phyloP scores from a whole-genome alignment of 2,329 filamentous ascomycete genomes.

The Trichoderma cornu-damae region DNA sequence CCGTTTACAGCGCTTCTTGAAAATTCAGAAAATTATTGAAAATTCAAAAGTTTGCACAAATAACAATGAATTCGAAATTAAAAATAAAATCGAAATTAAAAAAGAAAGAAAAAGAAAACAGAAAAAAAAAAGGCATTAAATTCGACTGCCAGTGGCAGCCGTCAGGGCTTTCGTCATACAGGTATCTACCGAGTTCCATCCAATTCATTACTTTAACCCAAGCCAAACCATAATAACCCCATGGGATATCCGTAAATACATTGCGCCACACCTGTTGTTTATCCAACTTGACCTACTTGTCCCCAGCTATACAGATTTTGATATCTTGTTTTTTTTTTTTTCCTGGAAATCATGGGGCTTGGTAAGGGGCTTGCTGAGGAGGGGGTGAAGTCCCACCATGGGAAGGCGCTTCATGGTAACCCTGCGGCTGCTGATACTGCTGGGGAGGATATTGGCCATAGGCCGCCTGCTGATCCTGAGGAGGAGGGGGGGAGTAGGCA shows the following conservation, averaged over 20 bases:
- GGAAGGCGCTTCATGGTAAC: constrained; percentile 11
- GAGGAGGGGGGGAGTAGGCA: constrained; percentile 25
- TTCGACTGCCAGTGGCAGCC: background rate
- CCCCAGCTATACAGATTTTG: background rate
- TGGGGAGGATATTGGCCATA: constrained; percentile 25
- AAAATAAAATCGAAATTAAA: no score
- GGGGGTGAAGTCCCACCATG: background rate
- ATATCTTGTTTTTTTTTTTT: background rate
- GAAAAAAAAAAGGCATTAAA: background rate
- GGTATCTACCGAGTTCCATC: constrained; percentile 8
- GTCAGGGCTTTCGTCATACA: constrained; percentile 4
- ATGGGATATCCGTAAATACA: constrained; percentile 13
- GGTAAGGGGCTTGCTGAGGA: constrained; percentile 6
- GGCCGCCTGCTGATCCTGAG: constrained; percentile 24
- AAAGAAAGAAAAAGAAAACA: no score
- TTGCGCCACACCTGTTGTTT: constrained; percentile 3
- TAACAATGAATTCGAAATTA: no score
- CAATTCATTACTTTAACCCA: constrained; percentile 5
- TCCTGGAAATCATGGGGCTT: background rate
- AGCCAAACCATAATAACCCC: background rate
- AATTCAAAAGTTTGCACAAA: no score
- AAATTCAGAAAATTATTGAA: no score
- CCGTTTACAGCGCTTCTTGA: no score
- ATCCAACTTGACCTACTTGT: background rate
- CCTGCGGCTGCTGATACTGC: constrained; percentile 22